Conservation (phyloP, 2,329 filamentous ascomycete genomes). For the Aspergillus aculeatinus region DNA sequence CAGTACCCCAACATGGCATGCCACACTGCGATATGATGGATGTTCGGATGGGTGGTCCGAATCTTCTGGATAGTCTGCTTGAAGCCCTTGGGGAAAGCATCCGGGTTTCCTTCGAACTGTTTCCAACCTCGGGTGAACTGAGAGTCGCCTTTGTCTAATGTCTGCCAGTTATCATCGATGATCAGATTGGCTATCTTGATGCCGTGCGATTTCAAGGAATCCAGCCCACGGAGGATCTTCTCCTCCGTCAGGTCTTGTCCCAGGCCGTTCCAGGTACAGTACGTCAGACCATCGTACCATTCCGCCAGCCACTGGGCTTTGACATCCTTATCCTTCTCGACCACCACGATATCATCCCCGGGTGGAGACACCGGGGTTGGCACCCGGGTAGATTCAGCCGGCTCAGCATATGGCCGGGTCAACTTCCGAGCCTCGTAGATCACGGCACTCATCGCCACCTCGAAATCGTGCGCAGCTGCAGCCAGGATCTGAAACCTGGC, state of each 20-base stretch:
- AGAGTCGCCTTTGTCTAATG: slow-evolving; percentile 59
- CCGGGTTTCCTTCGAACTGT: slow-evolving; percentile 79
- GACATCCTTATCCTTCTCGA: slow-evolving; percentile 43
- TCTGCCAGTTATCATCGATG: slow-evolving; percentile 97
- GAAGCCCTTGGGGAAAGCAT: slow-evolving; percentile 76
- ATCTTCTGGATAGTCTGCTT: slow-evolving; percentile 69
- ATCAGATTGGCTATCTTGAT: slow-evolving; percentile 84
- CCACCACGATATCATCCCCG: slow-evolving; percentile 44
- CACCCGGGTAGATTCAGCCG: slow-evolving; percentile 11
- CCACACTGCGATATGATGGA: slow-evolving; percentile 89
- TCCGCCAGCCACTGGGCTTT: slow-evolving; percentile 68
- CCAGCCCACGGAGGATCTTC: slow-evolving; percentile 73
- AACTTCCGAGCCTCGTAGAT: slow-evolving; percentile 83
- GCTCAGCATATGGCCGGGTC: slow-evolving; percentile 40
- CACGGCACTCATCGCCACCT: slow-evolving; percentile 72
- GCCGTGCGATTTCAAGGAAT: slow-evolving; percentile 65
- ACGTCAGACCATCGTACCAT: slow-evolving; percentile 91
- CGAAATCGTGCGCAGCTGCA: slow-evolving; percentile 69
- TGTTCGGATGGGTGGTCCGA: slow-evolving; percentile 65
- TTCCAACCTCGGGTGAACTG: slow-evolving; percentile 64
- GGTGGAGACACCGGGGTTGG: slow-evolving; percentile 30
- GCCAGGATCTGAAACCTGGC: slow-evolving; percentile 65
- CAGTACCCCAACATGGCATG: slow-evolving; percentile 87
- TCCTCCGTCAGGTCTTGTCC: slow-evolving; percentile 79
- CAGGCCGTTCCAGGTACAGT: slow-evolving; percentile 95